Evolutionary conservation across 495 filamentous ascomycete species (phyloP).

Genomic region (Podospora anserina): DNA sequence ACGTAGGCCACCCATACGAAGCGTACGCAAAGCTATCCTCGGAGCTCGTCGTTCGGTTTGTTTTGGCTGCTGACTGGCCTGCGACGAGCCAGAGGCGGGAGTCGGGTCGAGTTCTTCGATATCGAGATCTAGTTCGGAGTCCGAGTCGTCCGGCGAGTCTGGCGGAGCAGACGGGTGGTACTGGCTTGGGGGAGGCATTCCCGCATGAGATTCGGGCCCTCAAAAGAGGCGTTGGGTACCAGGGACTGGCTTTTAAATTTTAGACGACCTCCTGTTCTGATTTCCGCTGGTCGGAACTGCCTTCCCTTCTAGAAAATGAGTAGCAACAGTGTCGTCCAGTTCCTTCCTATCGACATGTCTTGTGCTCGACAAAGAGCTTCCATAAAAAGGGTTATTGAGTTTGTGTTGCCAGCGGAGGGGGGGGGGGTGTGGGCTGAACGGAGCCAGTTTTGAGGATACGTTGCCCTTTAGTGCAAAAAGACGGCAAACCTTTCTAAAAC

Average conservation of each 20-base stretch:
- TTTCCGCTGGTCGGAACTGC: neutral
- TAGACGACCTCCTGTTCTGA: neutral
- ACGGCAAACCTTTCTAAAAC: neutral
- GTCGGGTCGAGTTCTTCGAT: constrained; percentile 67
- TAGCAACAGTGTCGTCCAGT: neutral
- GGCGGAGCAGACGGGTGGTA: constrained; percentile 49
- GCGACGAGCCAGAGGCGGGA: constrained; percentile 42
- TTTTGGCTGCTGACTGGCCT: constrained; percentile 39
- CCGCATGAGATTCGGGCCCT: constrained; percentile 37
- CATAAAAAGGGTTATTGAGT: neutral
- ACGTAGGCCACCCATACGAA: constrained; percentile 60
- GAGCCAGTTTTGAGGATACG: neutral
- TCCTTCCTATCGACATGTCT: constrained; percentile 5
- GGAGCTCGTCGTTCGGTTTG: constrained; percentile 47
- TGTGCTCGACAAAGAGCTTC: constrained; percentile 6
- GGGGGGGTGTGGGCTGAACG: neutral
- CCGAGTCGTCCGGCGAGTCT: constrained; percentile 54
- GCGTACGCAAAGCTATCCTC: constrained; percentile 66
- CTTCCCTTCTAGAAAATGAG: neutral
- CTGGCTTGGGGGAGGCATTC: constrained; percentile 53
- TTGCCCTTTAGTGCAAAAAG: constrained; percentile 1
- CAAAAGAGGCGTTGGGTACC: neutral
- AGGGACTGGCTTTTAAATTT: constrained; percentile 10
- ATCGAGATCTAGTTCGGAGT: constrained; percentile 70
- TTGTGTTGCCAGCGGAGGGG: neutral